phyloP scores from a whole-genome alignment of 1,139 yeast species.

The Taphrina wiesneri region DNA sequence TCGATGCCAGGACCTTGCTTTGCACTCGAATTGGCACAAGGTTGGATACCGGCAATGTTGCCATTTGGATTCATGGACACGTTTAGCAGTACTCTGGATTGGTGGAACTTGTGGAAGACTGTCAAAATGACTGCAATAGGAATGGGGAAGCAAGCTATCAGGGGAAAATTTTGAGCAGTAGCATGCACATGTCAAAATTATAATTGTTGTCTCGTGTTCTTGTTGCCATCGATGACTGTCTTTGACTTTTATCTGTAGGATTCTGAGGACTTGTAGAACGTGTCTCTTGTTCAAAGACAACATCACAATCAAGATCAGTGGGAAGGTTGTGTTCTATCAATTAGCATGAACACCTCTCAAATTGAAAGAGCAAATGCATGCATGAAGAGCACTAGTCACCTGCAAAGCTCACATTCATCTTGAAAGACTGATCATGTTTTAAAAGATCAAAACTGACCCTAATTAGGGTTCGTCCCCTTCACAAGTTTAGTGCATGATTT shows the following conservation, averaged over 20 bases:
- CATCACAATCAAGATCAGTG: too few relatives aligned
- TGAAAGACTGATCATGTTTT: too few relatives aligned
- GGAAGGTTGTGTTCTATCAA: too few relatives aligned
- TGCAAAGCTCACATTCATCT: not conserved
- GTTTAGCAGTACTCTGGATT: constrained; percentile 75
- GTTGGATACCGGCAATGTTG: constrained; percentile 94
- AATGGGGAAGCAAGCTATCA: constrained; percentile 66
- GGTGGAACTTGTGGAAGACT: constrained; percentile 67
- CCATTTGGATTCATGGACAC: constrained; percentile 91
- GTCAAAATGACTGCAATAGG: constrained; percentile 71
- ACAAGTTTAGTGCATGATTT: not conserved
- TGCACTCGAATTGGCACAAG: constrained; percentile 95
- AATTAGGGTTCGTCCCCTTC: not conserved
- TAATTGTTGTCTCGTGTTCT: too few relatives aligned
- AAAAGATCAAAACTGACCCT: not conserved
- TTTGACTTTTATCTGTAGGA: not conserved
- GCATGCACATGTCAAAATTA: not conserved
- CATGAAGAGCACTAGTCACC: too few relatives aligned
- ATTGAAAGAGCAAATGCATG: too few relatives aligned
- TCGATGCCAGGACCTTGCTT: constrained; percentile 69
- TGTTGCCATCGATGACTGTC: not conserved
- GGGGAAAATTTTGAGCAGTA: constrained; percentile 64
- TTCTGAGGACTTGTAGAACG: too few relatives aligned
- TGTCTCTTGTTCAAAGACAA: too few relatives aligned
- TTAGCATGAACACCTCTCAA: too few relatives aligned